A percentile compares a stretch with the other conserved stretches of the same genome.
Conservation (phyloP, 768 basidiomycete genomes). For the Suillus placidus region DNA sequence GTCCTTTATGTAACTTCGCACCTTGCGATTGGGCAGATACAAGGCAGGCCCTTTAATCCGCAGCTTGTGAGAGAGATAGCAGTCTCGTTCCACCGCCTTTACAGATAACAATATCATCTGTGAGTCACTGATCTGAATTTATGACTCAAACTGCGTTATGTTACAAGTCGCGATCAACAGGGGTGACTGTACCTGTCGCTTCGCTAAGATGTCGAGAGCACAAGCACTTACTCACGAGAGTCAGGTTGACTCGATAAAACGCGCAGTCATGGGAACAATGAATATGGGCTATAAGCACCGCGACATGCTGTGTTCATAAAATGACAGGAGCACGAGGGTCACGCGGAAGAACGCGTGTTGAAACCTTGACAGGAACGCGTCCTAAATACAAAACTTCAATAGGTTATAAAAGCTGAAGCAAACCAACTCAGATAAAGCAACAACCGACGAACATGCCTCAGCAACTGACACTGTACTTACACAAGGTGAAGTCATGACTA, state of each 20-base stretch:
- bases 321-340: background rate
- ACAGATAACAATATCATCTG: background rate
- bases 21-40: background rate
- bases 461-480: background rate
- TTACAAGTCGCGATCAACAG: background rate
- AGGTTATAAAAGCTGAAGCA: background rate
- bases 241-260: no score
- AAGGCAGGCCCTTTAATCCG: background rate
- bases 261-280: no score
- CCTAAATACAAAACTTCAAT: background rate
- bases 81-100: background rate
- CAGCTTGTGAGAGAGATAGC: background rate
- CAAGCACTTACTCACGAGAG: no score
- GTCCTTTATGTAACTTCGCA: background rate
- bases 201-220: no score
- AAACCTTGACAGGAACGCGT: constrained; percentile 1
- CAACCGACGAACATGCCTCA: background rate
- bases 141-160: background rate
- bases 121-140: background rate
- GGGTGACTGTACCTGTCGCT: no score
- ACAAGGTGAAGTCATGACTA: background rate
- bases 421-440: background rate
- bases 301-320: no score
- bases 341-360: background rate
- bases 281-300: no score